Base-by-base conservation (phyloP, 2,329 filamentous ascomycete species). In the Canariomyces notabilis region DNA sequence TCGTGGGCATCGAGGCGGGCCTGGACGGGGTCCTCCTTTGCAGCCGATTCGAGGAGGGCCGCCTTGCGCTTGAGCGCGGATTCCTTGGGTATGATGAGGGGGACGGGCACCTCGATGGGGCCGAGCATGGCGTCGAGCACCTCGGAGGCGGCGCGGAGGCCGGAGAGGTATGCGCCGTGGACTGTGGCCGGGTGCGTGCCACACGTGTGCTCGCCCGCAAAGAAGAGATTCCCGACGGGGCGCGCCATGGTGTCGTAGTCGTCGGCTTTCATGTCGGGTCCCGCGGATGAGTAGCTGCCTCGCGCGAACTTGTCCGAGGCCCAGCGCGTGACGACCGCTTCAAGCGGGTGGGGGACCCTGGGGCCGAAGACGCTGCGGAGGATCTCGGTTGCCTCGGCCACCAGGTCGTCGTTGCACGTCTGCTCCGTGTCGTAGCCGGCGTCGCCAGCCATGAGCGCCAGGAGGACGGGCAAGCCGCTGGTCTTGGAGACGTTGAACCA, bases 401-500 rank as follows among this genome's bases (percentile, higher is more conserved):
- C 73, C 6, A 98, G 80, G 33, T 81, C 79, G 32, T 85, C 79
- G 56, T 96, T 87, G 42, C 80, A 77, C 1, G 82, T 82, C 42
- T 74, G 73, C 66, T 98, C 94, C 0, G 89, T 89, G 53, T 95
- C 86, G 57, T 89, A 87, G 14, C 90, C 93, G 16, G 94, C 88
- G 57, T 96, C 88, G 18, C 93, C 93, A 40, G 91, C 91, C 91
- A 98, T 96, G 21, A 98, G 76, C 7, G 89, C 93, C 50, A 97
- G 82, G 19, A 96, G 75, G 42, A 89, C 89, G 1, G 87, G 93
- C 29, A 95, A 73, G 1, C 94, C 94, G 37, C 87, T 89, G 3
- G 88, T 95, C 57, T 89, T 87, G 50, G 89, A 85, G 44, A 89
- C 89, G 59, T 98, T 97, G 79, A 95, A 97, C 79, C 95, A 97